Evolutionary conservation across 352 stramenopile species (phyloP).

Genomic region (Thraustochytrium sp.): DNA sequence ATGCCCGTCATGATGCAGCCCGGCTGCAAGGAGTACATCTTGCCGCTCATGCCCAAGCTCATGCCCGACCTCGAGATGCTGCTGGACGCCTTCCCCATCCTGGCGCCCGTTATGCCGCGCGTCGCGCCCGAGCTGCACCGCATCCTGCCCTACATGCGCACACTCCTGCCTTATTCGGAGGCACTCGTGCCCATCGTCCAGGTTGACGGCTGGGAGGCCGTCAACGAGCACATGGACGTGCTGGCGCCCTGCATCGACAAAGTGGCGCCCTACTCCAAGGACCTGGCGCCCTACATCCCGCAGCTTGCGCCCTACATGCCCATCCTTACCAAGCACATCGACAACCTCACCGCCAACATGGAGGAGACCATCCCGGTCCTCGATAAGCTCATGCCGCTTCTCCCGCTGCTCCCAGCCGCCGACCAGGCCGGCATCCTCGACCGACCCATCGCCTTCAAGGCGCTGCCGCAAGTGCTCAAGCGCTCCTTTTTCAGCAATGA

Average conservation of each 20-base stretch:
- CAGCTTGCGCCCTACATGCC: constrained; percentile 18
- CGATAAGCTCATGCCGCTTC: constrained; percentile 18
- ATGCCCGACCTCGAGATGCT: constrained; percentile 33
- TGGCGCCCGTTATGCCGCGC: neutral
- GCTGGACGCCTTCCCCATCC: neutral
- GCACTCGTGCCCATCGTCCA: constrained; percentile 1
- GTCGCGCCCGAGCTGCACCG: neutral
- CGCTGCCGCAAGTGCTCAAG: neutral
- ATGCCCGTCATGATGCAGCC: constrained; percentile 27
- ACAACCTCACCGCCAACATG: constrained; percentile 19
- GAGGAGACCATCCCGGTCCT: constrained; percentile 16
- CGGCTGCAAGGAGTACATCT: constrained; percentile 31
- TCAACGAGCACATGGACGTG: constrained; percentile 15
- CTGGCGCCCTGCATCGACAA: constrained; percentile 22
- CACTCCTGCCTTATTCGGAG: constrained; percentile 2
- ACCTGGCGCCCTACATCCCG: neutral
- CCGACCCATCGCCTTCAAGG: constrained; percentile 18
- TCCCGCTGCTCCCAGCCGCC: constrained; percentile 11
- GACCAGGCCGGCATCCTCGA: neutral
- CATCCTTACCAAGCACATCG: constrained; percentile 36
- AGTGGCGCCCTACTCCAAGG: neutral
- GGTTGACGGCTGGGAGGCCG: constrained; percentile 25
- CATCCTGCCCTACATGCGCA: neutral
- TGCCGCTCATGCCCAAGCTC: constrained; percentile 32
- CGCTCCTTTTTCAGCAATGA: neutral